Evolutionary conservation across 2,329 filamentous ascomycete genomes (phyloP), one percentile per base, ranked within the genome.

Genomic region (Bipolaris cookei): DNA sequence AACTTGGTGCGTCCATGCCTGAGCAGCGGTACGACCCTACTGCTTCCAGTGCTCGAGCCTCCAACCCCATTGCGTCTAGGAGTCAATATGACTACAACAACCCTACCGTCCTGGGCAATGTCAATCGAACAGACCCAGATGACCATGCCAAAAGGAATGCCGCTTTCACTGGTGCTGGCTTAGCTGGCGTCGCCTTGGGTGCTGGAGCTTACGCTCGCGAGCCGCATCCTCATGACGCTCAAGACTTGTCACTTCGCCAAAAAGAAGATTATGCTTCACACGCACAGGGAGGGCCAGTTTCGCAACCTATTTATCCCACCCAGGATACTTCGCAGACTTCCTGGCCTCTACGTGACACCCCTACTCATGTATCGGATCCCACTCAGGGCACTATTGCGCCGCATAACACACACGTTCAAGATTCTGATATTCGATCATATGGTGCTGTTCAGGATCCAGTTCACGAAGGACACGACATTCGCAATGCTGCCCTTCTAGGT

Each of bases 11-110:
- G 10, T 62, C 71, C 8, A 68, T 75, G 68, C 58, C 65, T 25
- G 68, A 74, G 4, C 71, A 74, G 53, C 69, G 69, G 32, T 75
- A 73, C 35, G 70, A 74, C 37, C 62, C 70, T 5, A 56, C 62
- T 34, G 60, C 61, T 42, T 14, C 59, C 21, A 60, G 64, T 16
- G 69, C 72, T 13, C 66, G 63, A 43, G 64, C 67, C 7, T 38
- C 66, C 18, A 70, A 59, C 23, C 61, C 67, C 3, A 53, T 67
- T 4, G 61, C 63, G 10, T 28, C 61, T 20, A 44, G 42, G 34
- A 51, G 46, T 3, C 55, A 65, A 14, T 66, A 65, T 23, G 63
- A 70, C 35, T 61, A 67, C 51, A 66, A 64, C 25, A 50, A 62
- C 10, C 49, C 58, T 38, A 49, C 45, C 32, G 63, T 56, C 1